These are phyloP conservation scores for Zasmidium angulare DNA, from an alignment of 2,329 filamentous ascomycete species.

Conservation along the genomic window DNA sequence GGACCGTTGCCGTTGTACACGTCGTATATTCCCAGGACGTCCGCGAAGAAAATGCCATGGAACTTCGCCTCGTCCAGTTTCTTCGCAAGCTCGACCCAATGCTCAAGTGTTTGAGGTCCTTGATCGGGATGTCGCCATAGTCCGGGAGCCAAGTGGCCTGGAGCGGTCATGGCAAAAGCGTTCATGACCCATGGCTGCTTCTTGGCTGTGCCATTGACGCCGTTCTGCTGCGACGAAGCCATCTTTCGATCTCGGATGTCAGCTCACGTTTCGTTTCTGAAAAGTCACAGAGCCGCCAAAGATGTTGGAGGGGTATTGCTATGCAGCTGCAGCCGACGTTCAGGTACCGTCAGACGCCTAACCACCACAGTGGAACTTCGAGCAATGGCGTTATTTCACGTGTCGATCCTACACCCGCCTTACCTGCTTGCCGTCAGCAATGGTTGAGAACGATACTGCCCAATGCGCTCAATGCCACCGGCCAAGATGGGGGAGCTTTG, in stretches of 20 bases:
- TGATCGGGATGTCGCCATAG: slow-evolving; percentile 34
- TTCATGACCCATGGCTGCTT: slow-evolving; percentile 47
- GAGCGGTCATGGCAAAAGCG: slow-evolving; percentile 50
- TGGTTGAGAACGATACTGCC: not conserved
- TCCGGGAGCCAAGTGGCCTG: slow-evolving; percentile 45
- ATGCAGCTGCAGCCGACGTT: not conserved
- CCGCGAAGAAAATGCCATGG: slow-evolving; percentile 54
- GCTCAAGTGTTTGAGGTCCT: slow-evolving; percentile 44
- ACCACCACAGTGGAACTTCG: not conserved
- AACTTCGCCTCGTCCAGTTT: slow-evolving; percentile 51
- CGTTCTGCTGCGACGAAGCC: not conserved
- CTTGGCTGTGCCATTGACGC: slow-evolving; percentile 2
- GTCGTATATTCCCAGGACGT: slow-evolving; percentile 50
- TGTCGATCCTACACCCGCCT: not conserved
- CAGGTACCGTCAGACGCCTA: slow-evolving; percentile 2
- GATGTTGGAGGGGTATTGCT: not conserved
- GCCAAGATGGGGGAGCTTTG: not conserved
- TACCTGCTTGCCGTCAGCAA: not conserved
- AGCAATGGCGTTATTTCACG: not conserved
- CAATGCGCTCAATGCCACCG: no score
- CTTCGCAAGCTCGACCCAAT: slow-evolving; percentile 51
- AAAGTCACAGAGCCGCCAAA: not conserved
- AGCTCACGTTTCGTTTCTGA: not conserved
- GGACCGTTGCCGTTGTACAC: slow-evolving; percentile 46
- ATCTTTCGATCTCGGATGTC: not conserved